Evolutionary conservation across 306 rosid genomes (phyloP).

Genomic region (Rubus parviflorus): DNA sequence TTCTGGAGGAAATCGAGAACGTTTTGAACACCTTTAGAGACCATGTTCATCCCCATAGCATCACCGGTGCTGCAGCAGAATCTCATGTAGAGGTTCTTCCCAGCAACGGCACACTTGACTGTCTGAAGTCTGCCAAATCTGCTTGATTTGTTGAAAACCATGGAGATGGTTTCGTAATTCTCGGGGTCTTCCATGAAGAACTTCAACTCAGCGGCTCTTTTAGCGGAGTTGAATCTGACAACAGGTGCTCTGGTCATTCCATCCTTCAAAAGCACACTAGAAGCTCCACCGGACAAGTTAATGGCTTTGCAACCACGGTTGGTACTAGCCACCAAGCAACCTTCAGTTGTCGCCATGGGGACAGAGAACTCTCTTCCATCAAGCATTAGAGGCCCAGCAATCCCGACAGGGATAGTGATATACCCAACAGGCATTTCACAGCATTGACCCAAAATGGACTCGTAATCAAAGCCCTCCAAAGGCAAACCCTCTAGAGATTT

Average conservation of each 20-base stretch:
- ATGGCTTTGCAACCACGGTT: conserved; percentile 90
- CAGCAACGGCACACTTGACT: conserved; percentile 59
- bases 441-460: conserved; percentile 79
- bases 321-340: conserved; percentile 74
- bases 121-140: conserved; percentile 68
- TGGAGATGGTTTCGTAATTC: conserved; percentile 58
- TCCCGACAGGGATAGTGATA: conserved; percentile 82
- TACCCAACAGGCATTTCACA: conserved; percentile 91
- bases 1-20: conserved; percentile 62
- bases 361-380: conserved; percentile 69
- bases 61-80: conserved; percentile 80
- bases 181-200: conserved; percentile 61
- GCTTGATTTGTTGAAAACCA: conserved; percentile 74
- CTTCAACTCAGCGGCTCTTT: conserved; percentile 69
- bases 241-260: conserved; percentile 89
- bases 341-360: conserved; percentile 93
- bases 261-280: conserved; percentile 56
- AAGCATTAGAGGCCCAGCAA: conserved; percentile 74
- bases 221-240: conserved; percentile 60
- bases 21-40: conserved; percentile 85
- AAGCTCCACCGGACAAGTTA: conserved; percentile 70
- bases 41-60: conserved; percentile 99
- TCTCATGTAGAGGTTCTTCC: conserved; percentile 73
- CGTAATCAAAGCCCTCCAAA: conserved; percentile 66
- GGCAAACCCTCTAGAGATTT: conserved; percentile 60